A percentile compares a stretch with the other conserved stretches of the same genome.
Evolutionary conservation across 2,329 filamentous ascomycete species (phyloP).

Genomic region (Calycina marina): DNA sequence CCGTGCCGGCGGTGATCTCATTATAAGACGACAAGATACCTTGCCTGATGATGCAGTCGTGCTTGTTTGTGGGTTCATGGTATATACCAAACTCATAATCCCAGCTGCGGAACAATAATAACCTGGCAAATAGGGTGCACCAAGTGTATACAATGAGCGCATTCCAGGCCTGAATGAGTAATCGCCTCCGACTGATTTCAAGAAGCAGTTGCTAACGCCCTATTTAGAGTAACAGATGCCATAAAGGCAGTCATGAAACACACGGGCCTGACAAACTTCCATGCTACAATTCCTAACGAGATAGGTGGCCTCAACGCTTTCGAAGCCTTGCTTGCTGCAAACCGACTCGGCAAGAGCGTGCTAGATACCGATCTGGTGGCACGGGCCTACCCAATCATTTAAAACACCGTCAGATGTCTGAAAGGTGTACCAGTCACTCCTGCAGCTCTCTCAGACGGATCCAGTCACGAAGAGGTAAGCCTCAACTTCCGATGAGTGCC

Average conservation of each 20-base stretch:
- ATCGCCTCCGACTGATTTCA: not conserved
- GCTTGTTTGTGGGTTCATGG: constrained; percentile 19
- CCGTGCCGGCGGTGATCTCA: constrained; percentile 13
- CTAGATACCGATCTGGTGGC: constrained; percentile 21
- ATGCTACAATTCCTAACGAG: constrained; percentile 47
- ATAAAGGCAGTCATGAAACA: constrained; percentile 15
- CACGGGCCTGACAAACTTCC: constrained; percentile 13
- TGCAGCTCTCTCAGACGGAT: constrained; percentile 16
- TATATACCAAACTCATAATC: constrained; percentile 4
- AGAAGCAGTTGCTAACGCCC: not conserved
- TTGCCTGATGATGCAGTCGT: constrained; percentile 18
- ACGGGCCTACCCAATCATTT: constrained; percentile 20
- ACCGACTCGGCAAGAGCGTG: constrained; percentile 15
- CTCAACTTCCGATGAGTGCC: not conserved
- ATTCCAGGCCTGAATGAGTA: constrained; percentile 20
- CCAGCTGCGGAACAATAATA: too few species aligned
- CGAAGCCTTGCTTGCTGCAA: constrained; percentile 17
- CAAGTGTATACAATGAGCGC: constrained; percentile 19
- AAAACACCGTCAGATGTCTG: constrained; percentile 20
- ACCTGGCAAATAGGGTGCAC: constrained; percentile 17
- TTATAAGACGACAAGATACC: constrained; percentile 17
- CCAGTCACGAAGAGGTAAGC: constrained; percentile 10
- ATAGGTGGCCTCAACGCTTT: constrained; percentile 50
- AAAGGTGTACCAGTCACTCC: constrained; percentile 16
- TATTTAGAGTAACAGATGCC: constrained; percentile 16